Conservation (phyloP, 2,329 filamentous ascomycete species). For the Nemania abortiva region DNA sequence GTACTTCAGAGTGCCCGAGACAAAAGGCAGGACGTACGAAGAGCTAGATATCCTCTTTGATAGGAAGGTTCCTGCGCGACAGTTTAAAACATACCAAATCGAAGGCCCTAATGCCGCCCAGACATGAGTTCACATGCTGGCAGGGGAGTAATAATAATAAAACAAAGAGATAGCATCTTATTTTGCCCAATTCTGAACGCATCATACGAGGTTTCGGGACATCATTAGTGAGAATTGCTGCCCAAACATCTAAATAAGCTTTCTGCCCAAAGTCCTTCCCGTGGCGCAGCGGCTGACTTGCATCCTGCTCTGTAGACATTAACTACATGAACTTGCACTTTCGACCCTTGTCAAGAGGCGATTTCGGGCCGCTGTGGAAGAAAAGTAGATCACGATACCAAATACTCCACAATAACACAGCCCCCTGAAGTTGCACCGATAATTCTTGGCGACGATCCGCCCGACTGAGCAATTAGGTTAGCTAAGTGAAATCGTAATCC, state of each 20-base stretch:
- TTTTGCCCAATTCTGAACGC: not conserved
- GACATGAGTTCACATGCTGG: conserved; percentile 17
- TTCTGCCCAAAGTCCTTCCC: conserved; percentile 13
- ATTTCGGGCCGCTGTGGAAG: conserved; percentile 22
- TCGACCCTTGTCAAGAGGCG: not conserved
- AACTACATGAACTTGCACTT: not conserved
- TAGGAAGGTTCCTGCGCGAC: conserved; percentile 48
- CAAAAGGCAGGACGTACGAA: conserved; percentile 51
- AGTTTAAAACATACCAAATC: conserved; percentile 50
- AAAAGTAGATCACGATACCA: conserved; percentile 25
- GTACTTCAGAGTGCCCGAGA: conserved; percentile 52
- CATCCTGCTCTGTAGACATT: not conserved
- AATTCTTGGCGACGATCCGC: conserved; percentile 17
- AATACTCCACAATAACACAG: conserved; percentile 28
- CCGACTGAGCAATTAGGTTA: conserved; percentile 2
- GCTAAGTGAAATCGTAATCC: conserved; percentile 13
- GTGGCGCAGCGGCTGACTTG: conserved; percentile 24
- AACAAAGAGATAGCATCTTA: conserved; percentile 3
- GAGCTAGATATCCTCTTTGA: conserved; percentile 52
- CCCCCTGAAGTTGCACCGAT: conserved; percentile 8
- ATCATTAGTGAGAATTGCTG: conserved; percentile 17
- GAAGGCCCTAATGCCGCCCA: conserved; percentile 37
- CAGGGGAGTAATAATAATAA: not conserved
- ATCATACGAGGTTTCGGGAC: conserved; percentile 4
- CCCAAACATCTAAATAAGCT: conserved; percentile 21